phyloP scores from a whole-genome alignment of 345 rosid species.

The Melaleuca alternifolia region DNA sequence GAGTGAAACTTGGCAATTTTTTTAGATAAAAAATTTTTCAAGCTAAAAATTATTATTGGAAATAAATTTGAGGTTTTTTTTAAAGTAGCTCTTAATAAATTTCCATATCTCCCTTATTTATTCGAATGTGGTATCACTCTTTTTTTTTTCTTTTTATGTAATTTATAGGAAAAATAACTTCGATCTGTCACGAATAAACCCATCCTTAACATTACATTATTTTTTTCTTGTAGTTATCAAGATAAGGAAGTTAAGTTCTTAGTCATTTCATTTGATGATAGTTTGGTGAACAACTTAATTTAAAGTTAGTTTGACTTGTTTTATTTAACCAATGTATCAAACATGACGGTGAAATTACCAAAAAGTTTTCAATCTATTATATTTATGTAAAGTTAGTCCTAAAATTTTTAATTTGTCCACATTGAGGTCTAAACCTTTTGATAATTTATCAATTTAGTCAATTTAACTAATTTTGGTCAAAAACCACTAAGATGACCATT shows the following conservation, averaged over 20 bases:
- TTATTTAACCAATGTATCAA: not conserved
- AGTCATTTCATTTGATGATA: not conserved
- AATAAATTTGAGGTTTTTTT: not conserved
- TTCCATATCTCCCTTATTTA: not conserved
- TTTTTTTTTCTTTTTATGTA: not conserved
- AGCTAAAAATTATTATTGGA: not conserved
- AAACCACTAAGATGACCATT: too few species aligned
- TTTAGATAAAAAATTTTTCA: fast-evolving
- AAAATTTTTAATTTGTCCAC: too few species aligned
- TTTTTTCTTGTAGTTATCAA: not conserved
- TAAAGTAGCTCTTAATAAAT: not conserved
- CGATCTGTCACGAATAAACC: not conserved
- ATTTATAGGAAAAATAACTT: not conserved
- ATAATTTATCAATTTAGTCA: too few species aligned
- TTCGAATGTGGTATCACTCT: not conserved
- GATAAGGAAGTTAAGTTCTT: not conserved
- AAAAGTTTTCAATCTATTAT: too few species aligned
- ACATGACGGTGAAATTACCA: not conserved
- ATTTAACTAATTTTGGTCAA: too few species aligned
- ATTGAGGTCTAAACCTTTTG: too few species aligned
- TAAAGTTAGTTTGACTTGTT: not conserved
- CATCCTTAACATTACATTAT: not conserved
- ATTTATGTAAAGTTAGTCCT: too few species aligned
- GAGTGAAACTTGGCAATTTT: not conserved
- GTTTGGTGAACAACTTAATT: not conserved